A percentile compares a stretch with the other conserved stretches of the same genome.
These are phyloP conservation scores for Salix arbutifolia DNA, from an alignment of 345 rosid genomes.

Conservation along the genomic window DNA sequence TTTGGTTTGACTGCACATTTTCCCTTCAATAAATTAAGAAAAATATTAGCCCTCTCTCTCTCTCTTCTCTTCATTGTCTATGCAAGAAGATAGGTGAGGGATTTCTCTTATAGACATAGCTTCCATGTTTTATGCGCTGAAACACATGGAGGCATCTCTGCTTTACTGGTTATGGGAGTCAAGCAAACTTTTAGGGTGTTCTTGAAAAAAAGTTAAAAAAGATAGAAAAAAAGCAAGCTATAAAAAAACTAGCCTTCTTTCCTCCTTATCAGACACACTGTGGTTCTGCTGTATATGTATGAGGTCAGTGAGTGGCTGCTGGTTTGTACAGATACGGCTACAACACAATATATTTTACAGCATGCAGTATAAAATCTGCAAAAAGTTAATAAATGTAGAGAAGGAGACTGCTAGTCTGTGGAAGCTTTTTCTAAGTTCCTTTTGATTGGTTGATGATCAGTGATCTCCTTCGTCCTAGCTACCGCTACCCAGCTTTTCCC, in stretches of 20 bases:
- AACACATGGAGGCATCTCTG: slow-evolving; percentile 29
- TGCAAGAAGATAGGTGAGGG: neutral
- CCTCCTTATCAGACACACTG: slow-evolving; percentile 1
- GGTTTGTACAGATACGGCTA: neutral
- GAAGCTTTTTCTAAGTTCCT: neutral
- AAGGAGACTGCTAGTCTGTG: slow-evolving; percentile 12
- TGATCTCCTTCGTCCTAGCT: neutral
- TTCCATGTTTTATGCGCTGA: slow-evolving; percentile 22
- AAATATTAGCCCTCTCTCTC: neutral
- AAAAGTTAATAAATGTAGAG: slow-evolving; percentile 7
- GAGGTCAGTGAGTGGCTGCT: slow-evolving; percentile 11
- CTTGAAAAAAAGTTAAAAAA: slow-evolving; percentile 23
- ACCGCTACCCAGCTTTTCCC: neutral
- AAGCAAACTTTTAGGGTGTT: slow-evolving; percentile 15
- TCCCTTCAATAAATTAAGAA: neutral
- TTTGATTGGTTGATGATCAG: slow-evolving; percentile 9
- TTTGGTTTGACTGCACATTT: neutral
- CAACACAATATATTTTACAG: neutral
- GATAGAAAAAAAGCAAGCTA: slow-evolving; percentile 4
- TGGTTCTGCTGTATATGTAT: neutral
- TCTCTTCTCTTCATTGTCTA: neutral
- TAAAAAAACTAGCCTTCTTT: neutral
- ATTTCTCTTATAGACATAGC: slow-evolving; percentile 23
- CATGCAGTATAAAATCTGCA: slow-evolving; percentile 1
- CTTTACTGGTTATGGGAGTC: slow-evolving; percentile 32